Evolutionary conservation across 2,329 filamentous ascomycete species (phyloP).

Genomic region (Phialemonium atrogriseum): DNA sequence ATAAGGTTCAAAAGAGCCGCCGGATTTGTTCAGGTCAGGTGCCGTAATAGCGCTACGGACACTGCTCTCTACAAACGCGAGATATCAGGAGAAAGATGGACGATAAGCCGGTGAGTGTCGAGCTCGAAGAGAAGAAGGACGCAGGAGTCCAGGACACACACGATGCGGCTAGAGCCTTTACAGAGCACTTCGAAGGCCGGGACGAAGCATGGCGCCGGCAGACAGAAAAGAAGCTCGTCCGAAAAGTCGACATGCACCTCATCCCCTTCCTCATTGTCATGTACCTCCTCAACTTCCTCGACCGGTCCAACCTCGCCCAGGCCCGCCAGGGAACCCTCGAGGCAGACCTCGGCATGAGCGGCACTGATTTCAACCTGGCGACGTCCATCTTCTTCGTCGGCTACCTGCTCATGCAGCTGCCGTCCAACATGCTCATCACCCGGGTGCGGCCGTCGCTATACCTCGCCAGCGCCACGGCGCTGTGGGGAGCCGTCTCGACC

Average conservation of each 20-base stretch:
- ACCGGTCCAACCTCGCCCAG: conserved; percentile 53
- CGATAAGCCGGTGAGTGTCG: no score
- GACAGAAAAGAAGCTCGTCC: conserved; percentile 51
- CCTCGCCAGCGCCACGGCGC: conserved; percentile 28
- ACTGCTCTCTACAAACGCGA: no score
- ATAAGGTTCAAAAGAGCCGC: no score
- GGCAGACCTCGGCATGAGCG: conserved; percentile 41
- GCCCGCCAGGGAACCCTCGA: conserved; percentile 46
- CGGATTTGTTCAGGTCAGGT: no score
- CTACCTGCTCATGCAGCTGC: conserved; percentile 52
- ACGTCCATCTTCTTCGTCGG: conserved; percentile 49
- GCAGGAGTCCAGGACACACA: no score
- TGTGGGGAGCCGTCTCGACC: conserved; percentile 34
- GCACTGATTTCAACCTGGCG: conserved; percentile 48
- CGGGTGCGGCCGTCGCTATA: conserved; percentile 34
- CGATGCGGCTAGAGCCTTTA: no score
- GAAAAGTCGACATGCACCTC: conserved; percentile 56
- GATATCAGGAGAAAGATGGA: no score
- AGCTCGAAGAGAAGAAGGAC: no score
- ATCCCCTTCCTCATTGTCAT: conserved; percentile 60
- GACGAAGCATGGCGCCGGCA: no score
- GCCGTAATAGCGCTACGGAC: no score
- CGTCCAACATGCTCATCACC: conserved; percentile 43
- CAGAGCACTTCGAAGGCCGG: no score
- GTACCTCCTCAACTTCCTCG: conserved; percentile 70